A percentile compares a stretch with the other conserved stretches of the same genome.
Conservation (phyloP, 345 rosid species). For the Sonneratia alba region DNA sequence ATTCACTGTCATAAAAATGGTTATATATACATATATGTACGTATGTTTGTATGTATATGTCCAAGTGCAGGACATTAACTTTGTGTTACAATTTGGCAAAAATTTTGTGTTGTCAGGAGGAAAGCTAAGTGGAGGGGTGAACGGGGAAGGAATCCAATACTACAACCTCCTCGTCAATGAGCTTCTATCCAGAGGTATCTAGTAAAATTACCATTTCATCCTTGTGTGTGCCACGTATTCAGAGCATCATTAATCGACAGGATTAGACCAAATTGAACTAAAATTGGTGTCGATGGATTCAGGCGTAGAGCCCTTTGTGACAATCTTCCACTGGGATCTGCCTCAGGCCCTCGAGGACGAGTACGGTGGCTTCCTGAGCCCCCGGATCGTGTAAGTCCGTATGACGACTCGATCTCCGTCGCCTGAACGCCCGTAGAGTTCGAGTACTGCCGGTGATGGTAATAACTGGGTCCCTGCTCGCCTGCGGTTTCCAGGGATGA, state of each 20-base stretch:
- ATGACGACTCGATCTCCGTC: not conserved
- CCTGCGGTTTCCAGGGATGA: slow-evolving; percentile 15
- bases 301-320: slow-evolving; percentile 29
- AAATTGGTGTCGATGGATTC: not conserved
- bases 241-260: too few species aligned
- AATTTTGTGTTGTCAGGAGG: slow-evolving; percentile 20
- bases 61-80: too few species aligned
- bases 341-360: slow-evolving; percentile 36
- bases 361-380: slow-evolving; percentile 28
- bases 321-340: slow-evolving; percentile 32
- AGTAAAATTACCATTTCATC: not conserved
- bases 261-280: not conserved
- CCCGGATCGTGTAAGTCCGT: slow-evolving; percentile 2
- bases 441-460: too few species aligned
- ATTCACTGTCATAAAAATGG: too few species aligned
- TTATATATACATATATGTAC: too few species aligned
- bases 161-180: slow-evolving; percentile 46
- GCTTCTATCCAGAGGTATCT: slow-evolving; percentile 29
- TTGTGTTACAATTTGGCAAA: too few species aligned
- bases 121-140: slow-evolving; percentile 32
- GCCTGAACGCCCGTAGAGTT: too few species aligned
- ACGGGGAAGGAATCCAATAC: slow-evolving; percentile 36
- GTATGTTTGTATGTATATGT: too few species aligned
- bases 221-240: not conserved
- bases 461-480: too few species aligned